These are phyloP conservation scores for Avena eriantha DNA, from an alignment of 176 grass and related monocot species.

Conservation along the genomic window DNA sequence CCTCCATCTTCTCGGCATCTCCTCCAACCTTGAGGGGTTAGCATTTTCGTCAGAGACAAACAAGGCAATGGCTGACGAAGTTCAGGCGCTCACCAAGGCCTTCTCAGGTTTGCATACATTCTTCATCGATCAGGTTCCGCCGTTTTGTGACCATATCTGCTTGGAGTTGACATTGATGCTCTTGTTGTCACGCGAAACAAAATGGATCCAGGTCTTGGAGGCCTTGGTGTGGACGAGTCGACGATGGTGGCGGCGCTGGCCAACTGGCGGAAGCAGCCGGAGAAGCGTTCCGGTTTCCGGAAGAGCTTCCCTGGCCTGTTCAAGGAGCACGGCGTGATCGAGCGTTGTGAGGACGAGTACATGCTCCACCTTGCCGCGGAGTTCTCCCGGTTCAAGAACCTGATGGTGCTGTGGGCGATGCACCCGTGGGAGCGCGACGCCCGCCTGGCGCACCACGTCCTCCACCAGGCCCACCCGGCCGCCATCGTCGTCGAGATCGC, in stretches of 20 bases:
- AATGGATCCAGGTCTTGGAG: conserved; percentile 66
- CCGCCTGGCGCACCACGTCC: conserved; percentile 67
- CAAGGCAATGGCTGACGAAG: conserved; percentile 60
- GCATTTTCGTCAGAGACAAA: neutral
- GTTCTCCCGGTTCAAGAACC: conserved; percentile 88
- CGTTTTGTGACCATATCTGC: neutral
- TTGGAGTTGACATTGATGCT: neutral
- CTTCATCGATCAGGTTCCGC: neutral
- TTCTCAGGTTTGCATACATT: conserved; percentile 73
- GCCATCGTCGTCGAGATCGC: conserved; percentile 75
- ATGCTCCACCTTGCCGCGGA: conserved; percentile 63
- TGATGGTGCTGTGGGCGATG: conserved; percentile 89
- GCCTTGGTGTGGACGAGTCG: conserved; percentile 71
- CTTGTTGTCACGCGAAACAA: neutral
- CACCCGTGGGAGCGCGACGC: conserved; percentile 97
- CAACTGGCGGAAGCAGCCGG: conserved; percentile 79
- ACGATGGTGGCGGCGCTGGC: conserved; percentile 66
- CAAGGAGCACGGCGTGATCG: conserved; percentile 57
- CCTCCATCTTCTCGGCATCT: neutral
- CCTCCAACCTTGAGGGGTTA: neutral
- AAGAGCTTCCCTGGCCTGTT: conserved; percentile 66
- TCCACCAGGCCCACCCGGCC: conserved; percentile 69
- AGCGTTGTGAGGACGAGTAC: conserved; percentile 73
- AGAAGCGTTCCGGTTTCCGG: conserved; percentile 70
- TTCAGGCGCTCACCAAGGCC: conserved; percentile 77